phyloP scores from a whole-genome alignment of 2,329 filamentous ascomycete species.

The Ophiostoma sp. region DNA sequence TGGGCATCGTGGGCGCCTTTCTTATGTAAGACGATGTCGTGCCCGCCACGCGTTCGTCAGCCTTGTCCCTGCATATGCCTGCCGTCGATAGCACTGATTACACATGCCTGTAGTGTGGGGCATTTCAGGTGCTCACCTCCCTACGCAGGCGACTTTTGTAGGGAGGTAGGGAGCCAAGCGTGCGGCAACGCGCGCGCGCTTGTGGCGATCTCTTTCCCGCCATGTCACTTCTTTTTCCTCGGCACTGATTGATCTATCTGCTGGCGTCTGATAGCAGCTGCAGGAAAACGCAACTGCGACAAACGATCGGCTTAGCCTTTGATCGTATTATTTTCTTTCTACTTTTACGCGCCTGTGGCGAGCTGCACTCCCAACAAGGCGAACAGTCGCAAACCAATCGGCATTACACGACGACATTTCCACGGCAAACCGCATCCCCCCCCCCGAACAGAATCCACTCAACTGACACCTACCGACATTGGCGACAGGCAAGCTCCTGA shows the following conservation, averaged over 20 bases:
- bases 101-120: constrained; percentile 4
- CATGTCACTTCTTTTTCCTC: not conserved
- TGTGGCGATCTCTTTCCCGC: constrained; percentile 11
- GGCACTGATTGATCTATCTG: not conserved
- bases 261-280: not conserved
- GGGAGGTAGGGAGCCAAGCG: not conserved
- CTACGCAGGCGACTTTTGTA: not conserved
- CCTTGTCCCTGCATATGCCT: constrained; percentile 10
- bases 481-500: not conserved
- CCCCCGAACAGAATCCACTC: not conserved
- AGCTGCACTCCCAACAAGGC: not conserved
- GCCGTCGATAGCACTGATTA: not conserved
- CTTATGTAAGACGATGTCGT: not conserved
- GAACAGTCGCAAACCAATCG: not conserved
- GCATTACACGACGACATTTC: not conserved
- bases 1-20: too few species aligned
- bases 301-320: not conserved
- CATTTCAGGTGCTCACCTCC: not conserved
- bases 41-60: not conserved
- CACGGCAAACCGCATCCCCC: not conserved
- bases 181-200: constrained; percentile 7
- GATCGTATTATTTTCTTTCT: not conserved
- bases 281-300: not conserved
- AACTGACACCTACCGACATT: not conserved
- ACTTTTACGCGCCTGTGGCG: not conserved